These are phyloP conservation scores for Mercurialis annua DNA, from an alignment of 345 rosid genomes.

Conservation along the genomic window DNA sequence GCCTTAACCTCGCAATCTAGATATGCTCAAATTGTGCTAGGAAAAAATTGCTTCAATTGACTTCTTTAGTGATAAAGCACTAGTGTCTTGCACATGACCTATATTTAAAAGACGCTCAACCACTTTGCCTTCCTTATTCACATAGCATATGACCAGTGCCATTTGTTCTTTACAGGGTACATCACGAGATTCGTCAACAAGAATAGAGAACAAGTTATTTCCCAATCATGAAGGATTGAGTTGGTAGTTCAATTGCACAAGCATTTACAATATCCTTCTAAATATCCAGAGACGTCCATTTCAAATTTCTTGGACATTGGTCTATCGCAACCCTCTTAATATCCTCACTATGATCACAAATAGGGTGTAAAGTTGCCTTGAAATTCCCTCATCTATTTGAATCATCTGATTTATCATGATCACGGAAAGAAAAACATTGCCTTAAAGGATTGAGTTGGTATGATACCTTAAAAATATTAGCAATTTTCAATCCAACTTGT, in stretches of 20 bases:
- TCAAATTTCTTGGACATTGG: slow-evolving; percentile 3
- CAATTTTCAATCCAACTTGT: too few species aligned
- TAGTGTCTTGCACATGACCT: too few species aligned
- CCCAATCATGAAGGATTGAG: too few species aligned
- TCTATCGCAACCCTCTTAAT: not conserved
- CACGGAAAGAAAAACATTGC: not conserved
- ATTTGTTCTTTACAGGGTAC: too few species aligned
- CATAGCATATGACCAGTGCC: too few species aligned
- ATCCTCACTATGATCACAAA: not conserved
- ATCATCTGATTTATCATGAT: slow-evolving; percentile 1
- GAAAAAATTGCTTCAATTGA: not conserved
- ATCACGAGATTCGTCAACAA: too few species aligned
- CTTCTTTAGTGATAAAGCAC: not conserved
- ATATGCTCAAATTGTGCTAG: not conserved
- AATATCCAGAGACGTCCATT: not conserved
- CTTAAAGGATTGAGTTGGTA: not conserved
- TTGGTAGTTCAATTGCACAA: too few species aligned
- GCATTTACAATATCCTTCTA: too few species aligned
- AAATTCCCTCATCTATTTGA: not conserved
- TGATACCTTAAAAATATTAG: too few species aligned
- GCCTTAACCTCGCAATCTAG: not conserved
- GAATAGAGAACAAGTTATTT: too few species aligned
- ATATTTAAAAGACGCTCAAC: too few species aligned
- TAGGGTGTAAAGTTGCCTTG: not conserved
- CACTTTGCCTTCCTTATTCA: too few species aligned